phyloP scores from a whole-genome alignment of 371 early-diverging fungal species.

The Mortierella sp. region DNA sequence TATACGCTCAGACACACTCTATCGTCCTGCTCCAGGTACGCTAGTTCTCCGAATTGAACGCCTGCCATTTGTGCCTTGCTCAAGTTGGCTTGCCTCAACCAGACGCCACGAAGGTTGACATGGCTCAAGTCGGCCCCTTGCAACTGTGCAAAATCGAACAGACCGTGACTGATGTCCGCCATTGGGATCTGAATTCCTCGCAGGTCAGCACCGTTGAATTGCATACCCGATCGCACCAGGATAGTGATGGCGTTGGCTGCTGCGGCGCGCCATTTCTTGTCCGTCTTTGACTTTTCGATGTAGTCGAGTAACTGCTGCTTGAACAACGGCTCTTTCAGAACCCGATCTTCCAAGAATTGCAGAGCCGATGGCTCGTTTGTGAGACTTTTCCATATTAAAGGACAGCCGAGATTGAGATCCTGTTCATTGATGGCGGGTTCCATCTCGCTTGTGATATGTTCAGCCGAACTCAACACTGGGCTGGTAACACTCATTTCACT shows the following conservation, averaged over 20 bases:
- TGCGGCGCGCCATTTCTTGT: too few species aligned
- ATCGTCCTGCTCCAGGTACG: neutral
- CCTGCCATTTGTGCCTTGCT: constrained; percentile 1
- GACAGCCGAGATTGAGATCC: too few species aligned
- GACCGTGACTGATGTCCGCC: constrained; percentile 2
- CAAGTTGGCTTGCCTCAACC: neutral
- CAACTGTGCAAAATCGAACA: constrained; percentile 1
- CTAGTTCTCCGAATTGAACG: neutral
- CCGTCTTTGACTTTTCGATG: too few species aligned
- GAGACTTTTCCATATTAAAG: too few species aligned
- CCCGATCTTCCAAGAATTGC: too few species aligned
- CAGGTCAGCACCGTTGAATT: constrained; percentile 2
- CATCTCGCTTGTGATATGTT: too few species aligned
- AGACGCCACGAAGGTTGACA: neutral
- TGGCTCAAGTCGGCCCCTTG: neutral
- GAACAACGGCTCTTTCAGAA: too few species aligned
- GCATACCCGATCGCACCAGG: constrained; percentile 5
- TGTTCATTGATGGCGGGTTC: too few species aligned
- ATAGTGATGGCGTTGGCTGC: constrained; percentile 21
- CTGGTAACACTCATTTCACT: too few species aligned
- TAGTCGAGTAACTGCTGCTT: too few species aligned
- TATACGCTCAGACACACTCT: neutral
- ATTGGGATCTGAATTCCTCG: constrained; percentile 4
- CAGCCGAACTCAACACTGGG: too few species aligned
- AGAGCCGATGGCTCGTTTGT: too few species aligned